phyloP scores from a whole-genome alignment of 176 grass and related monocot genomes.

The Lolium rigidum region DNA sequence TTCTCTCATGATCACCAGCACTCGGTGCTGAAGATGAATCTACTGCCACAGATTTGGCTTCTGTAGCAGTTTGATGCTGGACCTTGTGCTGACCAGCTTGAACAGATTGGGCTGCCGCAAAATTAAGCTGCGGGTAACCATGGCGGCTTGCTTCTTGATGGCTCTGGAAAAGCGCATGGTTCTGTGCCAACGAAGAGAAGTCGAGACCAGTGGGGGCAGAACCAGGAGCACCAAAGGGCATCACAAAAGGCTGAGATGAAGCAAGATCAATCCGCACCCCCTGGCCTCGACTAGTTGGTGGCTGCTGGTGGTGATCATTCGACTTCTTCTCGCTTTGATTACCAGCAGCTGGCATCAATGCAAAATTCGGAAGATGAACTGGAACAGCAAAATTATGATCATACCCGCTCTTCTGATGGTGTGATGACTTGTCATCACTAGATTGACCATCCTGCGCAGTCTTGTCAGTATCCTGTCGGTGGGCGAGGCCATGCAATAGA shows the following conservation, averaged over 20 bases:
- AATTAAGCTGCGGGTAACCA: constrained; percentile 69
- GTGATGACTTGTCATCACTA: constrained; percentile 57
- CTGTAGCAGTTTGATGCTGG: constrained; percentile 51
- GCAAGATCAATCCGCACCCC: constrained; percentile 73
- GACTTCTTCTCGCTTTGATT: constrained; percentile 68
- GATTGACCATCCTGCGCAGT: constrained; percentile 50
- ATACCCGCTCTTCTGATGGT: constrained; percentile 62
- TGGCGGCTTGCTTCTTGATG: constrained; percentile 79
- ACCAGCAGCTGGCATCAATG: constrained; percentile 60
- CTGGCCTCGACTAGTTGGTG: constrained; percentile 54
- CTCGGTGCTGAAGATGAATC: constrained; percentile 61
- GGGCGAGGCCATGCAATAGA: constrained; percentile 44
- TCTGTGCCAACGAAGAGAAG: constrained; percentile 79
- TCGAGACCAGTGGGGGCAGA: constrained; percentile 68
- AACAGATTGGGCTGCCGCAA: constrained; percentile 52
- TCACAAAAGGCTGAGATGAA: constrained; percentile 82
- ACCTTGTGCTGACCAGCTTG: constrained; percentile 70
- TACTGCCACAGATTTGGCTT: constrained; percentile 65
- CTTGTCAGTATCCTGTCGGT: constrained; percentile 66
- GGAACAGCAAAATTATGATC: constrained; percentile 69
- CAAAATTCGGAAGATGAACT: constrained; percentile 70
- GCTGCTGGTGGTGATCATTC: constrained; percentile 63
- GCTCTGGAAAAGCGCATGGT: constrained; percentile 79
- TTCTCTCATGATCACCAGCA: constrained; percentile 67
- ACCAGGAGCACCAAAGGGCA: constrained; percentile 77